Conservation (phyloP, 257 asterid species). For the Prunella vulgaris region DNA sequence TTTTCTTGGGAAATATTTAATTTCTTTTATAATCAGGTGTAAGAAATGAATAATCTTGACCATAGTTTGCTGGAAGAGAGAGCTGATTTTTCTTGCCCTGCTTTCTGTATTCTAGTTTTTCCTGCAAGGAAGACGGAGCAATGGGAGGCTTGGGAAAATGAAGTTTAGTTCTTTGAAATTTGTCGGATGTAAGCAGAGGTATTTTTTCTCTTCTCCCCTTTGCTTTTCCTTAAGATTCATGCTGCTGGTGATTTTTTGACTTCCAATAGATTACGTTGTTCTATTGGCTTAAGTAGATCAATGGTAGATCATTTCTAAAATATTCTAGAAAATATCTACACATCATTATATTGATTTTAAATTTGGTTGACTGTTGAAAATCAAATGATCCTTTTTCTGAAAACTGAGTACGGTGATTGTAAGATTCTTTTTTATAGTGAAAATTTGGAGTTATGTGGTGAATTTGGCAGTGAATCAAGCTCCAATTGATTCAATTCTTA, state of each 20-base stretch:
- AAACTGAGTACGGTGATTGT: slow-evolving; percentile 1
- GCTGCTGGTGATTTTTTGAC: background rate
- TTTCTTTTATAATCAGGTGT: background rate
- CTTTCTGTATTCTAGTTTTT: slow-evolving; percentile 22
- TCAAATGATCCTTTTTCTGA: background rate
- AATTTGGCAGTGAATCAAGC: background rate
- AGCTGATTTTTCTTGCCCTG: background rate
- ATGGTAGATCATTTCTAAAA: no score
- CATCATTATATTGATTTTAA: no score
- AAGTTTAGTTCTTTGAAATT: slow-evolving; percentile 28
- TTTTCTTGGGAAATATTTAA: slow-evolving; percentile 4
- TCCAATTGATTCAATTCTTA: background rate
- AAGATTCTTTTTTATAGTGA: background rate
- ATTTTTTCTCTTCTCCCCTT: background rate
- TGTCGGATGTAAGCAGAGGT: slow-evolving; percentile 49
- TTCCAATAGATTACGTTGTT: background rate
- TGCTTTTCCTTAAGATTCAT: background rate
- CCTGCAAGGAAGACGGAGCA: slow-evolving; percentile 33
- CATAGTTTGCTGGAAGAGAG: background rate
- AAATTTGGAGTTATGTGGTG: background rate
- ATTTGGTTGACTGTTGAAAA: background rate
- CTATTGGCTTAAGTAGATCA: background rate
- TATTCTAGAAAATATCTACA: no score
- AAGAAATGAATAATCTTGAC: background rate
- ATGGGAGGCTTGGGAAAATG: slow-evolving; percentile 27